Conservation (phyloP, 75 land plant species). For the Pinus tabuliformis region DNA sequence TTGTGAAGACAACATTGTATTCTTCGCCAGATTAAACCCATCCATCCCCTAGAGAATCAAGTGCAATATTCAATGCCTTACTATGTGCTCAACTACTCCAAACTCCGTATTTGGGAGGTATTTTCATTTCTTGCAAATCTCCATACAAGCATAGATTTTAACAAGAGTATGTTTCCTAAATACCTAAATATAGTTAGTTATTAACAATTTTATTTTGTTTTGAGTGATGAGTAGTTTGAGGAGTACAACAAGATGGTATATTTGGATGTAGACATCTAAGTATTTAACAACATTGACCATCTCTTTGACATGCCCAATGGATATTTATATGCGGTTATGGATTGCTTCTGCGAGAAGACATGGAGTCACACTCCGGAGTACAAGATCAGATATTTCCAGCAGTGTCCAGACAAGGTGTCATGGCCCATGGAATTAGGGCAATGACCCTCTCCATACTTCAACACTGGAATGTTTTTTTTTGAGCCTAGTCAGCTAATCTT, state of each 20-base stretch:
- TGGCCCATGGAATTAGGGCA: too few relatives aligned
- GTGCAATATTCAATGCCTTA: slow-evolving; percentile 21
- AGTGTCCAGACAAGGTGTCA: too few relatives aligned
- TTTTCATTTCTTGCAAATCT: too few relatives aligned
- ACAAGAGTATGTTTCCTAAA: too few relatives aligned
- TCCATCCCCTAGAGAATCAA: slow-evolving; percentile 31
- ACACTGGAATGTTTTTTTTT: too few relatives aligned
- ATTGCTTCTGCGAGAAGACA: too few relatives aligned
- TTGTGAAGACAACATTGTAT: slow-evolving; percentile 40
- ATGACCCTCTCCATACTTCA: too few relatives aligned
- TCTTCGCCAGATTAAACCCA: slow-evolving; percentile 39
- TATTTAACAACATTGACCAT: slow-evolving; percentile 55
- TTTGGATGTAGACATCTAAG: slow-evolving; percentile 59
- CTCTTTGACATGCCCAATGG: slow-evolving; percentile 26
- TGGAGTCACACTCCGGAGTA: too few relatives aligned
- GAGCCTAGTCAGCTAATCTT: too few relatives aligned
- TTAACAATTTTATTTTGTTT: background rate
- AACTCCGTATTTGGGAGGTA: slow-evolving; percentile 66
- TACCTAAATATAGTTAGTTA: background rate
- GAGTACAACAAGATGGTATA: slow-evolving; percentile 64
- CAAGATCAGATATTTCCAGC: too few relatives aligned
- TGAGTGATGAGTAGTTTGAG: slow-evolving; percentile 42
- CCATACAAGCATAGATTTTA: too few relatives aligned
- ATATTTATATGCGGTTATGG: too few relatives aligned
- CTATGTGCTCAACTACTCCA: slow-evolving; percentile 69